Evolutionary conservation across 495 filamentous ascomycete genomes (phyloP), one percentile per base, ranked within the genome.

Genomic region (Trichoderma asperelloides): DNA sequence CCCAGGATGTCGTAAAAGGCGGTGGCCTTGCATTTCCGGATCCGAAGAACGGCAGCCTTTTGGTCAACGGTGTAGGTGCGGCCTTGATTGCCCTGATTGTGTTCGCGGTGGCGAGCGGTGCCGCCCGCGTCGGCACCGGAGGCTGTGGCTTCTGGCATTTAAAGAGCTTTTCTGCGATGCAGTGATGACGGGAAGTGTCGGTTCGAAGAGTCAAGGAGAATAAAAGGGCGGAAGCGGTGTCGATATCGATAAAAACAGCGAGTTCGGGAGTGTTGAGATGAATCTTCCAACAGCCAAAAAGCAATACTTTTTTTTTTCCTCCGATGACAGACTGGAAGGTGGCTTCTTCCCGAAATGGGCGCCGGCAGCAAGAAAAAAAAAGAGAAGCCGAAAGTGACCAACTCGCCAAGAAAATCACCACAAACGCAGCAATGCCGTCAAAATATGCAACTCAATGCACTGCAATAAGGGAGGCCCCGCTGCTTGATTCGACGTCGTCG

Each of bases 41-140:
- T 93, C 55, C 95, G 84, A 67, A 96, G 77, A 25, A 98, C 95
- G 16, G 93, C 93, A 0, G 88, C 84, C 75, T 95, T 94, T 75
- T 98, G 94, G 67, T 97, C 95, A 27, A 85, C 77, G 7, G 94
- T 98, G 78, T 87, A 96, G 76, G 90, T 91, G 68, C 92, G 89
- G 62, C 92, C 90, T 75, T 94, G 90, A 75, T 93, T 96, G 68
- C 95, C 95, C 72, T 98, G 93, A 73, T 95, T 93, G 78, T 98
- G 95, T 39, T 92, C 87, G 68, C 91, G 89, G 74, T 83, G 85
- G 77, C 89, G 89, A 62, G 91, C 85, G 49, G 84, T 79, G 41
- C 87, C 86, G 72, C 85, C 83, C 47, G 78, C 72, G 64, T 93
- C 87, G 64, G 86, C 83, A 70, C 92, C 91, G 66, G 89, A 89